A percentile compares a stretch with the other conserved stretches of the same genome.
Conservation (phyloP, 768 basidiomycete genomes). For the Naganishia antarctica region DNA sequence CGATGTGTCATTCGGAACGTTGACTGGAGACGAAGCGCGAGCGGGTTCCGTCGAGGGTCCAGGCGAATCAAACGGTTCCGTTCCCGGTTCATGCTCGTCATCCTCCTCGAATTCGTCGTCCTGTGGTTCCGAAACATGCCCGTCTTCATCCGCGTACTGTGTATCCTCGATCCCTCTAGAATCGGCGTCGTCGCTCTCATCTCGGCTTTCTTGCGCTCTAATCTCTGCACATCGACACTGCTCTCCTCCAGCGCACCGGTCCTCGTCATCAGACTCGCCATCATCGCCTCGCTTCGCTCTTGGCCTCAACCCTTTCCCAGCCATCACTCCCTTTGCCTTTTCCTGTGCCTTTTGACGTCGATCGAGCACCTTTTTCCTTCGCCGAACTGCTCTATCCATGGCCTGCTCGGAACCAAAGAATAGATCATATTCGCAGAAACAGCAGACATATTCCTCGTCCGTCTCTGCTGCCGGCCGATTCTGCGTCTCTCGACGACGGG, state of each 20-base stretch:
- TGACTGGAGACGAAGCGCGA: too few relatives aligned
- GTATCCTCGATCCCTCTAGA: neutral
- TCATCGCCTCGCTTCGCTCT: neutral
- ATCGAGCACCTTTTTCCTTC: conserved; percentile 68
- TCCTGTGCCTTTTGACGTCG: conserved; percentile 35
- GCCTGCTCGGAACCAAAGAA: conserved; percentile 78
- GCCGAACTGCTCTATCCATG: conserved; percentile 63
- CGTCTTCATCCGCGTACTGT: neutral
- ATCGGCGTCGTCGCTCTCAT: neutral
- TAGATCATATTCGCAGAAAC: conserved; percentile 85
- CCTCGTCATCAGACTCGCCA: conserved; percentile 9
- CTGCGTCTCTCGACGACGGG: neutral
- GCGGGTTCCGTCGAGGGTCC: too few relatives aligned
- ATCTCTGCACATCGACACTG: conserved; percentile 24
- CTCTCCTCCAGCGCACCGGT: conserved; percentile 16
- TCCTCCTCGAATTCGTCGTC: neutral
- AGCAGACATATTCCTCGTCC: conserved; percentile 87
- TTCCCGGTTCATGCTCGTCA: neutral
- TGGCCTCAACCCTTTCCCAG: conserved; percentile 33
- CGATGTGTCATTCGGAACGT: too few relatives aligned
- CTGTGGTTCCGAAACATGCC: neutral
- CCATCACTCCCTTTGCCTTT: conserved; percentile 43
- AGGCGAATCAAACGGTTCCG: neutral
- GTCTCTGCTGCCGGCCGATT: conserved; percentile 36
- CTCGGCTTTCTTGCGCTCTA: conserved; percentile 2